Evolutionary conservation across 352 stramenopile species (phyloP).

Genomic region (Phytophthora kernoviae): DNA sequence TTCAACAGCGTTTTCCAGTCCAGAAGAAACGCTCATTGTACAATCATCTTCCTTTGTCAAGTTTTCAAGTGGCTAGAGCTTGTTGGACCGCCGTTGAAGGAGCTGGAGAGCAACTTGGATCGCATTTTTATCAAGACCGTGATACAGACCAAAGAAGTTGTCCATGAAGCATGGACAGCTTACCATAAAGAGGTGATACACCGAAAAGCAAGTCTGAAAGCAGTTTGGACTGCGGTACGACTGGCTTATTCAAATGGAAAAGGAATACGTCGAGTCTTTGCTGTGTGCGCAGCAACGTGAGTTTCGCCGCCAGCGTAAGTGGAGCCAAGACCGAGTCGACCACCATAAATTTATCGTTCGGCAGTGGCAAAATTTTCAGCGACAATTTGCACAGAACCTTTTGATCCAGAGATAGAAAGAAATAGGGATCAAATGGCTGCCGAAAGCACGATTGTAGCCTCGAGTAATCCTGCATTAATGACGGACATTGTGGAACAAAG

Average conservation of each 20-base stretch:
- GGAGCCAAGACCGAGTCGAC: constrained; percentile 68
- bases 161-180: constrained; percentile 54
- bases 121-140: constrained; percentile 60
- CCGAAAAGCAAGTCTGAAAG: constrained; percentile 43
- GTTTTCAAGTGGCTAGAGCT: constrained; percentile 74
- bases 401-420: constrained; percentile 4
- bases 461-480: constrained; percentile 17
- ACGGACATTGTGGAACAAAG: constrained; percentile 10
- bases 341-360: constrained; percentile 66
- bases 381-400: constrained; percentile 20
- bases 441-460: background rate
- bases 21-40: constrained; percentile 13
- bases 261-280: constrained; percentile 42
- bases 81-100: constrained; percentile 66
- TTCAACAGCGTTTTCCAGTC: constrained; percentile 2
- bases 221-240: constrained; percentile 43
- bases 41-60: constrained; percentile 37
- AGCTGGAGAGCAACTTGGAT: constrained; percentile 69
- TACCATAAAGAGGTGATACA: constrained; percentile 49
- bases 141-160: constrained; percentile 55
- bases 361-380: constrained; percentile 52
- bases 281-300: constrained; percentile 49
- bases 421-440: background rate
- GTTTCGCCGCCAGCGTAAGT: constrained; percentile 64
- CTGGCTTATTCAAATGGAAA: constrained; percentile 49